phyloP scores from a whole-genome alignment of 2,329 filamentous ascomycete genomes.

The Fusarium continuum region DNA sequence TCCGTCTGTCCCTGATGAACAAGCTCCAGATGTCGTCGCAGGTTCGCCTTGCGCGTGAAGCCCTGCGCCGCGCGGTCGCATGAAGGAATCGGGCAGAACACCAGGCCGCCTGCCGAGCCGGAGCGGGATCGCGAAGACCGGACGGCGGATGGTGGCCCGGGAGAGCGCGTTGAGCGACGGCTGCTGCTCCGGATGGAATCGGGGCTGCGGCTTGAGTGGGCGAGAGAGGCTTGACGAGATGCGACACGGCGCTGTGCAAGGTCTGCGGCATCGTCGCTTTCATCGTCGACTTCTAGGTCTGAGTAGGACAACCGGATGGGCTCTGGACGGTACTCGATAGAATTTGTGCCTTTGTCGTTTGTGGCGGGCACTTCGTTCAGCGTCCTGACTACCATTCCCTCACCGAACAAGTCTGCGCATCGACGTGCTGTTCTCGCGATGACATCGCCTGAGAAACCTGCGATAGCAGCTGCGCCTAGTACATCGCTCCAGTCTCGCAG shows the following conservation, averaged over 20 bases:
- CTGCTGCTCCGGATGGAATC: slow-evolving; percentile 37
- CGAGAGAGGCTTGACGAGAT: slow-evolving; percentile 46
- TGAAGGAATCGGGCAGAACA: slow-evolving; percentile 50
- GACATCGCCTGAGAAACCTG: slow-evolving; percentile 72
- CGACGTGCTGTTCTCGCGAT: slow-evolving; percentile 76
- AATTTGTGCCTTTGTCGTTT: slow-evolving; percentile 37
- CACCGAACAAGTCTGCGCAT: slow-evolving; percentile 78
- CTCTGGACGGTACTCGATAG: slow-evolving; percentile 45
- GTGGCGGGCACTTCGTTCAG: slow-evolving; percentile 53
- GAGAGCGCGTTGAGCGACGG: slow-evolving; percentile 34
- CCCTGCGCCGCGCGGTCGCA: slow-evolving; percentile 51
- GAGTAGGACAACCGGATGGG: slow-evolving; percentile 39
- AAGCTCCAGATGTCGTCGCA: slow-evolving; percentile 51
- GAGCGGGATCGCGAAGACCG: slow-evolving; percentile 39
- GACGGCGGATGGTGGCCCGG: slow-evolving; percentile 10
- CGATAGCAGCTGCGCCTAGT: slow-evolving; percentile 78
- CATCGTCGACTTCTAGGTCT: slow-evolving; percentile 35
- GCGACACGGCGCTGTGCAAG: slow-evolving; percentile 44
- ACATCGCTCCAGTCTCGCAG: slow-evolving; percentile 87
- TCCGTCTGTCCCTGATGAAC: slow-evolving; percentile 52
- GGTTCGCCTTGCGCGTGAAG: slow-evolving; percentile 50
- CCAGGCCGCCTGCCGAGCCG: slow-evolving; percentile 46
- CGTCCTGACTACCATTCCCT: slow-evolving; percentile 72
- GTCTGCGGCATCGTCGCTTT: slow-evolving; percentile 41
- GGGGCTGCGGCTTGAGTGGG: slow-evolving; percentile 41